A percentile compares a stretch with the other conserved stretches of the same genome.
These are phyloP conservation scores for Syzygium oleosum DNA, from an alignment of 345 rosid genomes.

Conservation along the genomic window DNA sequence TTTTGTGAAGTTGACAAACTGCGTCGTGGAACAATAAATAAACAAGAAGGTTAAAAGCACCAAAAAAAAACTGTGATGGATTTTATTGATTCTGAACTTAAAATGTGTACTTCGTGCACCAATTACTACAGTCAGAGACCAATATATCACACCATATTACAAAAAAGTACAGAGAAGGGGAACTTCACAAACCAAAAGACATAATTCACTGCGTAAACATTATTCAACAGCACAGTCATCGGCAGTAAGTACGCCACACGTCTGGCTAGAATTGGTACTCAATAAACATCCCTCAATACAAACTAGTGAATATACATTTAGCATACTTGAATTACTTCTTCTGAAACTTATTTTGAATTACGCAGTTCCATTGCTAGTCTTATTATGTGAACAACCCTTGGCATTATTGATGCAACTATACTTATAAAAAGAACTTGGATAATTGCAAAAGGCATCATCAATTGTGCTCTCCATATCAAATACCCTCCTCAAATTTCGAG, in stretches of 20 bases:
- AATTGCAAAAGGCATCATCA: neutral
- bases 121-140: neutral
- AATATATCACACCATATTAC: neutral
- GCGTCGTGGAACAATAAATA: neutral
- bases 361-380: neutral
- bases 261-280: neutral
- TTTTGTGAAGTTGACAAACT: constrained; percentile 90
- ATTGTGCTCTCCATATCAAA: neutral
- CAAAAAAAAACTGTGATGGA: rapidly evolving
- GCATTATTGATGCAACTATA: neutral
- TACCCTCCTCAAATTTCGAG: neutral
- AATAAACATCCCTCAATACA: neutral
- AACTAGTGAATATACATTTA: neutral
- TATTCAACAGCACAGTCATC: neutral
- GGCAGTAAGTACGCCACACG: neutral
- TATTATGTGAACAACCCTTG: neutral
- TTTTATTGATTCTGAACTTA: neutral
- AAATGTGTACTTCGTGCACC: neutral
- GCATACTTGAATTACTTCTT: neutral
- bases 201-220: neutral
- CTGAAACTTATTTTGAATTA: neutral
- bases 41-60: neutral
- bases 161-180: neutral
- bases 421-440: neutral
- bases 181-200: neutral